Evolutionary conservation across 1,284 basidiomycete genomes (phyloP), one percentile per base, ranked within the genome.

Genomic region (Cryptococcus sp.): DNA sequence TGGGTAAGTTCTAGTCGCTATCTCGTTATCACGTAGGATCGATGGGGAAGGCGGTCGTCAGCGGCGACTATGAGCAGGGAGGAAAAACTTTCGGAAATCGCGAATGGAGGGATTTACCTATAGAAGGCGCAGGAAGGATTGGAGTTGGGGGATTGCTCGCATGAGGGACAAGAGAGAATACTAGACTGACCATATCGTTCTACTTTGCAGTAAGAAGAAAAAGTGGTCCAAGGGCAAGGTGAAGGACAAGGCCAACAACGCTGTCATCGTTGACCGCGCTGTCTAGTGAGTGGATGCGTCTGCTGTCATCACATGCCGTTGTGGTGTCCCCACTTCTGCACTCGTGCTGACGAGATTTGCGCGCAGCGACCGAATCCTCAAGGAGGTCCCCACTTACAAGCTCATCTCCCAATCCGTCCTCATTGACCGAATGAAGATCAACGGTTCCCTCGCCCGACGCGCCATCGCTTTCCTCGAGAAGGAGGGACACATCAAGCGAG

Each of bases 201-300:
- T 46, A 16, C 29, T n/a, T 45, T 16, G 48, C 56, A 79, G 77
- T 65, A 97, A 97, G 86, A 98, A 98, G 87, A 98, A 98, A 89
- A 98, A 98, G 87, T 98, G 94, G 94, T 97, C 93, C 70, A 98
- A 98, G 86, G 94, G 94, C 80, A 96, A 96, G 83, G 93, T 97
- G 80, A 97, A 97, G 88, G 93, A 97, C 84, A 97, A 97, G 88
- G 92, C 91, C 75, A 87, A 89, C 78, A 79, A 78, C 77, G 86
- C 90, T 75, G 94, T 98, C 80, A 83, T 88, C 72, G 87, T 96
- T 76, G 93, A 96, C 85, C 93, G 95, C 84, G 61, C 76, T 47
- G 79, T 78, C 70, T 78, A 65, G 80, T 79, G 63, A 67, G 77
- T 69, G 23, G 41, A 19, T 10, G 25, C 23, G 16, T 48, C 40